Conservation (phyloP, 2,329 filamentous ascomycete genomes). For the Pestalotiopsis sp. region DNA sequence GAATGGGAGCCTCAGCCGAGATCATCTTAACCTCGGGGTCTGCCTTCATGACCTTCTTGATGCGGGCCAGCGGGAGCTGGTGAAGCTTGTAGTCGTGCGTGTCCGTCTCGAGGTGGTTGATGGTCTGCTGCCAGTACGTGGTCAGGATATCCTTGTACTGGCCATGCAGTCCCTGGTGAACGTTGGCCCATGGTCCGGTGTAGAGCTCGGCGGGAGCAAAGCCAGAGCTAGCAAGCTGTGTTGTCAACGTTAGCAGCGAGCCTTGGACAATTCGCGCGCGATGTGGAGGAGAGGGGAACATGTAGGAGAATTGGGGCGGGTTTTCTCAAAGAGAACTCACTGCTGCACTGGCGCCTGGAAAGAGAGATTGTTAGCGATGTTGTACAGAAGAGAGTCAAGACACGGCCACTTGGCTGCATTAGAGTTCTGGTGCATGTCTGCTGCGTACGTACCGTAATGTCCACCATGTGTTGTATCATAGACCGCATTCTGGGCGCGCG, state of each 20-base stretch:
- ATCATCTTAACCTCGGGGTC: conserved; percentile 99
- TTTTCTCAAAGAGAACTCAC: conserved; percentile 33
- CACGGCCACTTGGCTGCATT: conserved; percentile 12
- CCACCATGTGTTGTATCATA: conserved; percentile 76
- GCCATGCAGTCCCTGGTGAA: conserved; percentile 91
- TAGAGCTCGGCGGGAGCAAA: conserved; percentile 94
- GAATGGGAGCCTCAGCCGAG: conserved; percentile 93
- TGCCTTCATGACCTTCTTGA: conserved; percentile 99
- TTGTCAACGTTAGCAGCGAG: conserved; percentile 28
- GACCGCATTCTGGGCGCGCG: conserved; percentile 36
- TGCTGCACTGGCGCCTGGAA: conserved; percentile 50
- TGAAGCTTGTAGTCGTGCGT: conserved; percentile 99
- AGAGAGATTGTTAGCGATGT: conserved; percentile 33
- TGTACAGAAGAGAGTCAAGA: conserved; percentile 25
- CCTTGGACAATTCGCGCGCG: background rate
- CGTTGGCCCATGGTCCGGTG: conserved; percentile 93
- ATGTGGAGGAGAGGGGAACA: conserved; percentile 15
- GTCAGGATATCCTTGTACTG: conserved; percentile 97
- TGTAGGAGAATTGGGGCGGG: background rate
- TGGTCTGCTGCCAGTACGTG: conserved; percentile 99
- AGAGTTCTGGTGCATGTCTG: conserved; percentile 4
- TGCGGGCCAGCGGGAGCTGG: conserved; percentile 93
- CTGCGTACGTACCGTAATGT: conserved; percentile 68
- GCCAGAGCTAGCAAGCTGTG: conserved; percentile 82
- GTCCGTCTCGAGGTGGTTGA: conserved; percentile 91